Percentiles rank a stretch among this genome's conserved stretches.
Evolutionary conservation across 140 eudicot genomes (phyloP).

Genomic region (Erigeron philadelphicus): DNA sequence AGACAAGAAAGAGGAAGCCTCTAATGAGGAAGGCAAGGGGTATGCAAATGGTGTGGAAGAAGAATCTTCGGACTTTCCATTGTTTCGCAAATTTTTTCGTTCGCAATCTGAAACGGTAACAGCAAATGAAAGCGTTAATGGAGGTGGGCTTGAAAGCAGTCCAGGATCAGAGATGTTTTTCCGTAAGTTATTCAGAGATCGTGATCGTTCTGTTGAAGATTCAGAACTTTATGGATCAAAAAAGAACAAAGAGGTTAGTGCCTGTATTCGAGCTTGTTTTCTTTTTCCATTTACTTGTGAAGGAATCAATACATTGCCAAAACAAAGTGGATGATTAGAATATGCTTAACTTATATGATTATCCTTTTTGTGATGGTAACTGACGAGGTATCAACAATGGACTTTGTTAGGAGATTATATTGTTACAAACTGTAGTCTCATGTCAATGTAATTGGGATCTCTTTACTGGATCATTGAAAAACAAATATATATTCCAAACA

Average conservation of each 20-base stretch:
- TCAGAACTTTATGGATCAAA: slow-evolving; percentile 83
- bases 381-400: background rate
- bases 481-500: background rate
- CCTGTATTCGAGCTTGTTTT: background rate
- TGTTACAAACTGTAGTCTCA: slow-evolving; percentile 3
- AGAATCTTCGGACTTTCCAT: slow-evolving; percentile 67
- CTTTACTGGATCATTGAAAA: background rate
- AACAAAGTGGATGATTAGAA: slow-evolving; percentile 4
- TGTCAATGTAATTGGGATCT: background rate
- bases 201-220: slow-evolving; percentile 93
- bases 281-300: background rate
- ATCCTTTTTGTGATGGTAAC: background rate
- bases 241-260: slow-evolving; percentile 73
- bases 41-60: slow-evolving; percentile 70
- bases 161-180: slow-evolving; percentile 95
- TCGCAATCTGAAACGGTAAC: slow-evolving; percentile 60
- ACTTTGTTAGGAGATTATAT: background rate
- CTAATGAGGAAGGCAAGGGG: slow-evolving; percentile 54
- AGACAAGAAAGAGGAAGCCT: slow-evolving; percentile 60
- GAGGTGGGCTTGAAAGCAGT: slow-evolving; percentile 72
- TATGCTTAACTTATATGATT: background rate
- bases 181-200: slow-evolving; percentile 83
- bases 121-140: slow-evolving; percentile 41
- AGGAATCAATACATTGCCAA: slow-evolving; percentile 12
- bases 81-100: slow-evolving; percentile 79